Base-by-base conservation (phyloP, 2,329 filamentous ascomycete species). In the Exophiala dermatitidis region DNA sequence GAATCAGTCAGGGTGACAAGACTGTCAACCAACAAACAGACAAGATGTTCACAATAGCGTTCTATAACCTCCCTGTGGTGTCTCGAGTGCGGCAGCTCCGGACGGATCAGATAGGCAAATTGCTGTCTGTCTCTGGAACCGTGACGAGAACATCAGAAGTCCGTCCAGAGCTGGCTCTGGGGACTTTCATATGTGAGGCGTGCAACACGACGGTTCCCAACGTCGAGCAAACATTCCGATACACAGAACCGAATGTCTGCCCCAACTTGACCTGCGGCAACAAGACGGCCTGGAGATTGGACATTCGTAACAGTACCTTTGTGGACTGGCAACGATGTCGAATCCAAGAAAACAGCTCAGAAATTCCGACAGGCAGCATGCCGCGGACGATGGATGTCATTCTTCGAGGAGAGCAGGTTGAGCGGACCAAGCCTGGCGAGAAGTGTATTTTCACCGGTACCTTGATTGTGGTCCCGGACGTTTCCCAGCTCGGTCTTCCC, bases 311-410 rank as follows among this genome's bases (percentile, higher is more conserved):
- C 69, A 96, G 90, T 69, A 97, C 90, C 0, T 98, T 98, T 68
- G 87, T 98, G 57, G 93, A 98, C 72, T 98, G 93, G 93, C 93
- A 98, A 68, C 97, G 97, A 69, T 90, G 97, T 28, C 87, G 94
- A 59, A 89, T 97, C 57, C 93, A 98, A 71, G 93, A 98, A 71
- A 98, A 97, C 74, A 95, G 90, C 62, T 91, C 91, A 3, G 93
- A 98, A 68, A 98, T 98, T 36, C 93, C 93, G 0, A 98, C 93
- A 0, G 93, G 93, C 50, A 96, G 90, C 72, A 98, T 98, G 93
- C 93, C 93, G 28, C 82, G 93, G 55, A 98, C 93, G 2, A 93
- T 98, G 82, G 93, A 98, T 65, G 86, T 98, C 40, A 96, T 98
- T 62, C 72, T 98, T 33, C 85, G 93, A 56, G 93, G 93, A 65